phyloP scores from a whole-genome alignment of 1,284 basidiomycete species.

The Pholiota adiposa region DNA sequence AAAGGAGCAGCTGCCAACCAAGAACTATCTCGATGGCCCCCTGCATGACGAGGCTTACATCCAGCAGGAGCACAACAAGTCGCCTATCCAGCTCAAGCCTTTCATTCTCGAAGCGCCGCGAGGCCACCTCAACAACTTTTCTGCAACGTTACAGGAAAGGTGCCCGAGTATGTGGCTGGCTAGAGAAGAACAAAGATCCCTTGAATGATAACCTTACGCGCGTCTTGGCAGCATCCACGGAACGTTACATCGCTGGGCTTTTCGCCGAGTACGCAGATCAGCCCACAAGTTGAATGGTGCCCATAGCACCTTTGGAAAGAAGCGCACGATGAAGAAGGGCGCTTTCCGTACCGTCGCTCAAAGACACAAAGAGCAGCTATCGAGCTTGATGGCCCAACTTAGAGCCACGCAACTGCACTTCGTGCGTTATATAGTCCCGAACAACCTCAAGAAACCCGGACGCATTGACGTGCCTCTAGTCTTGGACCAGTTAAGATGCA shows the following conservation, averaged over 20 bases:
- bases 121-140: slow-evolving; percentile 43
- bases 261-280: slow-evolving; percentile 84
- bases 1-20: neutral
- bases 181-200: slow-evolving; percentile 99
- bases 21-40: slow-evolving; percentile 34
- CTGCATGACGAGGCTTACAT: slow-evolving; percentile 39
- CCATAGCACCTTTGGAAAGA: slow-evolving; percentile 62
- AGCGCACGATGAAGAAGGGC: slow-evolving; percentile 89
- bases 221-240: slow-evolving; percentile 83
- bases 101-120: slow-evolving; percentile 38
- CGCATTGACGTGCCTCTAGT: slow-evolving; percentile 94
- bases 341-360: slow-evolving; percentile 97
- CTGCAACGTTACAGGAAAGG: slow-evolving; percentile 29
- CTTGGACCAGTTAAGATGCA: slow-evolving; percentile 96
- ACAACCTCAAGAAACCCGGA: slow-evolving; percentile 90
- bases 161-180: slow-evolving; percentile 74
- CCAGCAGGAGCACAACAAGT: slow-evolving; percentile 32
- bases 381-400: slow-evolving; percentile 91
- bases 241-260: slow-evolving; percentile 82
- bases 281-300: slow-evolving; percentile 39
- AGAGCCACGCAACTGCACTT: slow-evolving; percentile 98
- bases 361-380: slow-evolving; percentile 95
- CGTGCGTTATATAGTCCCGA: slow-evolving; percentile 98
- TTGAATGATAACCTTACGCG: slow-evolving; percentile 96
- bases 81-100: slow-evolving; percentile 32